Base-by-base conservation (phyloP, 176 grass and related monocot genomes). In the Cocos nucifera region DNA sequence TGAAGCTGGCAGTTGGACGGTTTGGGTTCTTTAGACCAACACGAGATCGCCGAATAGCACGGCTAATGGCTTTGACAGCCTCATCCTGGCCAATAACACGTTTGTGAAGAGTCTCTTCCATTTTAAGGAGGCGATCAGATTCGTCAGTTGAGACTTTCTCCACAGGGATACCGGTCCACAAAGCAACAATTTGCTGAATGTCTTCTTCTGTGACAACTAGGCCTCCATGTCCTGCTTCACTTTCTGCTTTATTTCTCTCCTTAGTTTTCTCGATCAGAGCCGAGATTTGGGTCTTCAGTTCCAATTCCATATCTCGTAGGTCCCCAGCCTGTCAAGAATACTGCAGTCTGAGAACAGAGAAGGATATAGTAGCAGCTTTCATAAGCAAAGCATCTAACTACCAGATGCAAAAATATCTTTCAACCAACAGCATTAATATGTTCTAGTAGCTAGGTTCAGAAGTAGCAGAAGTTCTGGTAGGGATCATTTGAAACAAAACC, bases 91-190 rank as follows among this genome's bases (percentile, higher is more conserved):
- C 65, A 56, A 56, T 56, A 35, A 68, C 65, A 68, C 26, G 27
- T 15, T 15, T 68, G 10, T 68, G 65, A 21, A 68, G 65, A 21
- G 52, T 68, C 27, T 68, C 53, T 56, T 68, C 65, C 65, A 56
- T 56, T 19, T 57, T 68, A 19, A 68, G 65, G 19, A 68, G 52
- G 25, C 53, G 26, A 19, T 56, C 65, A 68, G n/a, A 56, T 51
- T 67, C 65, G 35, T 56, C 65, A 8, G 24, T 67, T 30, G 65
- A 67, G 52, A 67, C 65, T 35, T 67, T 67, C 9, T 67, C 65
- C 25, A 67, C 52, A 56, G 52, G 51, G 6, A 67, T 67, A 17
- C 52, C 65, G 4, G 65, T 68, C 65, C 52, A 56, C 2, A 26
- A 56, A 22, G 65, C 30, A 44, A 56, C 65, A 29, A 56, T 56